Conservation (phyloP, 495 filamentous ascomycete species). For the Penicillium mononematosum region DNA sequence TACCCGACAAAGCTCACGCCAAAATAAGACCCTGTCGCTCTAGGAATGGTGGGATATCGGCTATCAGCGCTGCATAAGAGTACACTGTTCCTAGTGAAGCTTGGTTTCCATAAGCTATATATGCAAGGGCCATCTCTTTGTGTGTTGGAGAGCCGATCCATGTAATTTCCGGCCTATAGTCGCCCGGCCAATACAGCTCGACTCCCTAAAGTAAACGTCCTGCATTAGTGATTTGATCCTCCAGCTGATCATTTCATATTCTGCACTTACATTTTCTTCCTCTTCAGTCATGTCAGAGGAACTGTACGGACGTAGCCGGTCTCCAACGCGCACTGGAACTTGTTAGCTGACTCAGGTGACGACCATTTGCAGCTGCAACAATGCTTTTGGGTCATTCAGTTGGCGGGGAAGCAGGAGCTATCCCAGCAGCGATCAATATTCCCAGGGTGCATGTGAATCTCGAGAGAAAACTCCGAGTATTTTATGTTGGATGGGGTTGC, state of each 20-base stretch:
- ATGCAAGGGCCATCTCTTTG: constrained; percentile 22
- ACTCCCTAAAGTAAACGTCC: neutral
- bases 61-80: constrained; percentile 28
- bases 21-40: neutral
- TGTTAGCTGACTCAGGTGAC: neutral
- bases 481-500: neutral
- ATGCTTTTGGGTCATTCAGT: no score
- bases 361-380: no score
- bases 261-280: neutral
- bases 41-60: constrained; percentile 20
- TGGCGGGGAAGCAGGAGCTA: no score
- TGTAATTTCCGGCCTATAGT: constrained; percentile 11
- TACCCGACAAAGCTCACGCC: neutral
- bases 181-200: neutral
- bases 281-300: neutral
- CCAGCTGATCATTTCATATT: neutral
- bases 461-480: neutral
- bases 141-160: constrained; percentile 24
- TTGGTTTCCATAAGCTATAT: constrained; percentile 27
- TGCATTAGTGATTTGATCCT: neutral
- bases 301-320: neutral
- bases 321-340: neutral
- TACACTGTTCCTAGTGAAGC: constrained; percentile 11
- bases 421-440: no score
- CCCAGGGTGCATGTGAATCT: neutral